Evolutionary conservation across 192 early-diverging fungal genomes (phyloP), one percentile per base, ranked within the genome.

Genomic region (Podila verticillata): DNA sequence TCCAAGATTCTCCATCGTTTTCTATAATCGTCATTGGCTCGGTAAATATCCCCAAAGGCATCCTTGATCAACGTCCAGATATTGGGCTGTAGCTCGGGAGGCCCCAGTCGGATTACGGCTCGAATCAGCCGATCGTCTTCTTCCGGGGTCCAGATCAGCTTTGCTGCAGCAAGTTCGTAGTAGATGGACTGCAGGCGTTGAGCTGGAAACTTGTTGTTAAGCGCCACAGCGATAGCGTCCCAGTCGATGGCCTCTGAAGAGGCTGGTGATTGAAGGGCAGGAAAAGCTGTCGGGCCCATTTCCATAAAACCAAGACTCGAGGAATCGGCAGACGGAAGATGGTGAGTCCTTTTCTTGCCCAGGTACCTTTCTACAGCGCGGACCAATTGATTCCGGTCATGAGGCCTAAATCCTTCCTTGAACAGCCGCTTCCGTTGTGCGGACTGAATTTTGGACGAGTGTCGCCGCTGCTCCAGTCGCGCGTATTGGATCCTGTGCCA

Each of bases 111-210:
- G 57, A 80, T 65, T 8, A 80, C 70, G 4, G 77, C 77, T 10
- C 66, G 69, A 4, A 68, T 68, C 24, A 80, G 29, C 20, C 70
- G 24, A 4, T 80, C 77, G 44, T 80, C 77, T 30, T 80, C 77
- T 44, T 80, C 77, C 8, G 77, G 77, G 0, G 77, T 80, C 77
- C 77, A 80, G 34, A 80, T 57, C 19, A 72, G 61, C n/a, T 68
- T 68, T 0, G 70, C 36, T 1, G 56, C 51, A 19, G 77, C 70
- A 1, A 80, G 54, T 22, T 80, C 77, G 28, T 65, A 60, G 26
- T 80, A 80, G 28, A 80, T 72, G 1, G 51, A 44, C 31, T 56
- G 26, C 2, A 80, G 57, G 3, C 70, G 70, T 2, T 2, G 9
- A 13, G 62, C 44, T 1, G 77, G 35, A 30, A 80, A 80, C 36